Conservation (phyloP, 805 yeast genomes). For the Blastobotrys muscicola region DNA sequence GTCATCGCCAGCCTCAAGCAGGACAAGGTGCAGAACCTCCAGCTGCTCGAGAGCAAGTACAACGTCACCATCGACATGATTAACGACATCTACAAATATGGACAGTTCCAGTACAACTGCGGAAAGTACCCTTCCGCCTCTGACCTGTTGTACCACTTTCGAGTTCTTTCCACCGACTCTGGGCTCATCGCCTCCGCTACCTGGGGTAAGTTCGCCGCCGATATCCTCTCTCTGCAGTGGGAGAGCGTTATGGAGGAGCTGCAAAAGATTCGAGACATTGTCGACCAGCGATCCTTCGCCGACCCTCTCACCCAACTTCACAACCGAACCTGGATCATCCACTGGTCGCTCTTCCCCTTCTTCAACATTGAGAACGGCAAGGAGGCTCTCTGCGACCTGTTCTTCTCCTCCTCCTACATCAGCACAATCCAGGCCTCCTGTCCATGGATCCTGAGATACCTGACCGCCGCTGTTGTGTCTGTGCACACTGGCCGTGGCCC, state of each 20-base stretch:
- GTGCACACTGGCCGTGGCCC: conserved; percentile 22
- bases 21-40: conserved; percentile 46
- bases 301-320: conserved; percentile 52
- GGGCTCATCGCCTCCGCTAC: conserved; percentile 46
- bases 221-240: conserved; percentile 46
- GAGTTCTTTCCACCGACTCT: conserved; percentile 43
- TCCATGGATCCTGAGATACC: conserved; percentile 62
- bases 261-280: conserved; percentile 44
- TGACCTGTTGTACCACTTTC: conserved; percentile 47
- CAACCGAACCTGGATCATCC: conserved; percentile 58
- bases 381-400: conserved; percentile 46
- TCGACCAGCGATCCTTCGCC: conserved; percentile 45
- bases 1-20: conserved; percentile 44
- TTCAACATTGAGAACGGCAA: conserved; percentile 44
- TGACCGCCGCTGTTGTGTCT: conserved; percentile 47
- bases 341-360: conserved; percentile 58
- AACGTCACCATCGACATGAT: conserved; percentile 37
- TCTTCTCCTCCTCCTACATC: conserved; percentile 49
- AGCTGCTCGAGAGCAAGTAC: conserved; percentile 36
- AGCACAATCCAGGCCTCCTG: conserved; percentile 61
- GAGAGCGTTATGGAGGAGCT: conserved; percentile 45
- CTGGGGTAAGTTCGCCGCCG: conserved; percentile 62
- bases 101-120: conserved; percentile 52
- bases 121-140: conserved; percentile 54
- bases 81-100: conserved; percentile 45